These are phyloP conservation scores for Apiospora saccharicola DNA, from an alignment of 2,329 filamentous ascomycete species.

Conservation along the genomic window DNA sequence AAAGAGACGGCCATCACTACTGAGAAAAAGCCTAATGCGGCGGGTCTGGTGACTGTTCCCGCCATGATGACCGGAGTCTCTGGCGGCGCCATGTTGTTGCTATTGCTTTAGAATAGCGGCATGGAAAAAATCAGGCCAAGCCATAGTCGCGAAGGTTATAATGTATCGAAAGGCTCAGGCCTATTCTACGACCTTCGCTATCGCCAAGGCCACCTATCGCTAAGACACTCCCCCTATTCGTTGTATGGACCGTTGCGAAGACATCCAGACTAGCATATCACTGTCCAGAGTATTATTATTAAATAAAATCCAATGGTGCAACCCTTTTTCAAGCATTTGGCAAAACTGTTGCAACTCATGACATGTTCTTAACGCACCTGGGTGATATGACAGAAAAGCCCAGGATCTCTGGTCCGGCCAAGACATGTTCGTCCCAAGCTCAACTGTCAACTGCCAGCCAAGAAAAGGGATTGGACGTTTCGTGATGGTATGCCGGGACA, in stretches of 20 bases:
- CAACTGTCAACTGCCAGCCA: not conserved
- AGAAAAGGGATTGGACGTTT: not conserved
- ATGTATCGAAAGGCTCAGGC: not conserved
- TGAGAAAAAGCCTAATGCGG: not conserved
- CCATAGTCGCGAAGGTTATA: not conserved
- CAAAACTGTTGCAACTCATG: not conserved
- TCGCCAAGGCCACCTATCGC: not conserved
- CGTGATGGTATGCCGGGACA: not conserved
- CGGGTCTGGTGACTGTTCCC: not conserved
- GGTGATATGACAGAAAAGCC: not conserved
- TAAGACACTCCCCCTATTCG: not conserved
- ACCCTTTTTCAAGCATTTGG: not conserved
- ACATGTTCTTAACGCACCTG: not conserved
- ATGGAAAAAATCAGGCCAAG: not conserved
- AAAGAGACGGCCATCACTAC: not conserved
- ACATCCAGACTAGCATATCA: not conserved
- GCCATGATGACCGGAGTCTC: conserved; percentile 11
- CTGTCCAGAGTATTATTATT: not conserved
- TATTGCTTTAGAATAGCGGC: not conserved
- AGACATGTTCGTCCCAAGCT: conserved; percentile 5
- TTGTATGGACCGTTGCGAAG: not conserved
- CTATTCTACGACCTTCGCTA: conserved; percentile 6
- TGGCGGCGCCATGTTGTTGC: not conserved
- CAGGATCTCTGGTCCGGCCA: not conserved
- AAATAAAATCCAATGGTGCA: not conserved